These are phyloP conservation scores for Pyricularia sp. DNA, from an alignment of 2,329 filamentous ascomycete species.

Conservation along the genomic window DNA sequence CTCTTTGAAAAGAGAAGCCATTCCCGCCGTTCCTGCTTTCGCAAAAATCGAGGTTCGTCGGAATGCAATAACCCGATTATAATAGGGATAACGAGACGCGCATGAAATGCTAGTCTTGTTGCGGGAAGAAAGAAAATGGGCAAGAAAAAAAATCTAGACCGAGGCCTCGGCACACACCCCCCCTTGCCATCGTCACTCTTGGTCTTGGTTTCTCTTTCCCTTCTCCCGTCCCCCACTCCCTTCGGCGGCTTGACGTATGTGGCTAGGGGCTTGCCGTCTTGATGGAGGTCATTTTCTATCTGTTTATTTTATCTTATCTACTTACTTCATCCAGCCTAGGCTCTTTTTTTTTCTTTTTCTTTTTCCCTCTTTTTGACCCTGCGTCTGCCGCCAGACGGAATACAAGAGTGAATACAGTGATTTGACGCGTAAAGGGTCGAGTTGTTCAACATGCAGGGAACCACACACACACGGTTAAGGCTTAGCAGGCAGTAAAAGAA, in stretches of 20 bases:
- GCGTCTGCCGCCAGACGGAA: background rate
- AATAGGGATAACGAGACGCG: background rate
- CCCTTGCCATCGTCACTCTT: background rate
- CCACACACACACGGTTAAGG: background rate
- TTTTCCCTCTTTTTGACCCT: background rate
- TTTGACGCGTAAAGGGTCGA: background rate
- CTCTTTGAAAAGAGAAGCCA: background rate
- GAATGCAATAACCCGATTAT: background rate
- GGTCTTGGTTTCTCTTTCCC: background rate
- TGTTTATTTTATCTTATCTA: background rate
- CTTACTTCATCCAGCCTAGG: background rate
- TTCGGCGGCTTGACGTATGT: background rate
- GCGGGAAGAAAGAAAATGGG: too few species aligned
- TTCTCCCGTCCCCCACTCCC: background rate
- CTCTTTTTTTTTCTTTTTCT: background rate
- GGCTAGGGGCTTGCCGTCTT: background rate
- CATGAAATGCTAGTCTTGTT: background rate
- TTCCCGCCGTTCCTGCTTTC: background rate
- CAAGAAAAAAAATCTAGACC: background rate
- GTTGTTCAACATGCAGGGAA: background rate
- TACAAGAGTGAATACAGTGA: background rate
- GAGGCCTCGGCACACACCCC: background rate
- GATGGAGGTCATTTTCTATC: background rate
- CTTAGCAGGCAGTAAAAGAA: background rate
- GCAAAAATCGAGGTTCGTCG: background rate